These are phyloP conservation scores for Ceratobasidium sp. DNA, from an alignment of 1,284 basidiomycete genomes.

Conservation along the genomic window DNA sequence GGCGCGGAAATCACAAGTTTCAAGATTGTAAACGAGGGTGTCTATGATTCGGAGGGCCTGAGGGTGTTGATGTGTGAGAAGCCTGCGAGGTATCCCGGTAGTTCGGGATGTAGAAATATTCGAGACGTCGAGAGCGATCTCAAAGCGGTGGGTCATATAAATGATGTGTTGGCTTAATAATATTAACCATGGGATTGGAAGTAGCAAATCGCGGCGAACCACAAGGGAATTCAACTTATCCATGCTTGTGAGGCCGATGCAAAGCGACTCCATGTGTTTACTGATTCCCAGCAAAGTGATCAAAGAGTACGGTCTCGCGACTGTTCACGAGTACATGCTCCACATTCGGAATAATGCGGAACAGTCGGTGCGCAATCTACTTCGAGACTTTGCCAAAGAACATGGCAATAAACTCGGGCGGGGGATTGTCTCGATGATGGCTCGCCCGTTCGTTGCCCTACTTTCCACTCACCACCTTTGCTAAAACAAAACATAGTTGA, in stretches of 20 bases:
- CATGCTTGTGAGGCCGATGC: conserved; percentile 62
- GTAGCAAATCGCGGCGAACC: conserved; percentile 95
- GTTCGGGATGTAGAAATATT: conserved; percentile 82
- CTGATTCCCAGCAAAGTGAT: conserved; percentile 77
- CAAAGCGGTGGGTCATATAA: conserved; percentile 76
- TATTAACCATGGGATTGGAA: background rate
- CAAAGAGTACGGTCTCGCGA: conserved; percentile 83
- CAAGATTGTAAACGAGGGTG: conserved; percentile 86
- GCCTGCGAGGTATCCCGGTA: conserved; percentile 83
- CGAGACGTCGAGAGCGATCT: conserved; percentile 91
- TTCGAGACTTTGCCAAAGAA: conserved; percentile 76
- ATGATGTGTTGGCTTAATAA: conserved; percentile 51
- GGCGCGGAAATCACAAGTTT: conserved; percentile 92
- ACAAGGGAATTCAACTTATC: conserved; percentile 88
- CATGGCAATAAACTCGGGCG: conserved; percentile 71
- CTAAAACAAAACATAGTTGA: conserved; percentile 60
- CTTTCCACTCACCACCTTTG: background rate
- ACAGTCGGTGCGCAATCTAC: conserved; percentile 81
- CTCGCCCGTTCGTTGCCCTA: conserved; percentile 64
- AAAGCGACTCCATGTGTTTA: too few species aligned
- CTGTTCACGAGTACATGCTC: conserved; percentile 92
- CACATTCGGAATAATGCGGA: conserved; percentile 93
- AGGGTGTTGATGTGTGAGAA: conserved; percentile 83
- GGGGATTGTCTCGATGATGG: conserved; percentile 88
- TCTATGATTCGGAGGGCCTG: conserved; percentile 79